Conservation (phyloP, 371 early-diverging fungal genomes). For the Apophysomyces elegans region DNA sequence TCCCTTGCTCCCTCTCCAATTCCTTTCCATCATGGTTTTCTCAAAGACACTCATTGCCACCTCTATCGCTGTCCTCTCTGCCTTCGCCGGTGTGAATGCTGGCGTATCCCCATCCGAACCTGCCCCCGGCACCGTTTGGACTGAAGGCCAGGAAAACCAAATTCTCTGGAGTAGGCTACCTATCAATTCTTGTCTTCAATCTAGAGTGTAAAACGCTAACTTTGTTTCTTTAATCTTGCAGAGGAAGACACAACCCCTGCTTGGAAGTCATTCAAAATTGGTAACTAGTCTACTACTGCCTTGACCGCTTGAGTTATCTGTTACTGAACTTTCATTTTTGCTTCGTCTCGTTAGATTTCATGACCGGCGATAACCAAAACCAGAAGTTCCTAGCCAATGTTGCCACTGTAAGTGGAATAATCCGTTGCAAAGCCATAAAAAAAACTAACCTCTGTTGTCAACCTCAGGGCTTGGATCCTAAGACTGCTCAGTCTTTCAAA, state of each 20-base stretch:
- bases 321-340: not conserved
- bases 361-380: slow-evolving; percentile 46
- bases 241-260: slow-evolving; percentile 24
- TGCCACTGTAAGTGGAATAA: slow-evolving; percentile 26
- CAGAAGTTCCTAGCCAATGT: slow-evolving; percentile 32
- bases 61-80: slow-evolving; percentile 11
- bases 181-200: not conserved
- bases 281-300: slow-evolving; percentile 19
- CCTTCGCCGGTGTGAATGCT: slow-evolving; percentile 21
- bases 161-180: slow-evolving; percentile 30
- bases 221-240: slow-evolving; percentile 11
- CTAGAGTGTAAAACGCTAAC: not conserved
- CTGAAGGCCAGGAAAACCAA: slow-evolving; percentile 27
- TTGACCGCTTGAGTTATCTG: too few relatives aligned
- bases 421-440: not conserved
- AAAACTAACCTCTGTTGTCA: not conserved
- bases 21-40: slow-evolving; percentile 8
- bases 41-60: slow-evolving; percentile 4
- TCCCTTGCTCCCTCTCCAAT: slow-evolving; percentile 10
- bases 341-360: slow-evolving; percentile 29
- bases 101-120: slow-evolving; percentile 34
- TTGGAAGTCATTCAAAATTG: slow-evolving; percentile 41
- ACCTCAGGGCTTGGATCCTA: slow-evolving; percentile 29
- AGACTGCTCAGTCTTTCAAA: slow-evolving; percentile 19
- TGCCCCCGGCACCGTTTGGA: slow-evolving; percentile 38